Conservation (phyloP, 1,139 yeast genomes). For the Zygoascus sp. region DNA sequence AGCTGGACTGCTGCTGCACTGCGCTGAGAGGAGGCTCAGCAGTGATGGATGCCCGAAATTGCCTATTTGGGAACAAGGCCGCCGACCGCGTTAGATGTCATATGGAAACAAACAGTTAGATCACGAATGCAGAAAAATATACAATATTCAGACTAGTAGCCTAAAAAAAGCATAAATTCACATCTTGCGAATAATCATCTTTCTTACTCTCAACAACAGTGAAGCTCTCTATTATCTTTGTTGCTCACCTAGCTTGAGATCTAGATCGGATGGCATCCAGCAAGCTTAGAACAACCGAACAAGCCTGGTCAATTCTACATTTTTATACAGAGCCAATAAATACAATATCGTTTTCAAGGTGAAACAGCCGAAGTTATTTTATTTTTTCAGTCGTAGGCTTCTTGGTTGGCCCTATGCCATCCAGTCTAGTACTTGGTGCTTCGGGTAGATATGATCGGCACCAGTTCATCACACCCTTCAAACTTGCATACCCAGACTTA, state of each 20-base stretch:
- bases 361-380: too few species aligned
- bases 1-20: too few species aligned
- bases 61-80: not conserved
- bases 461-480: constrained; percentile 66
- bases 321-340: not conserved
- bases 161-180: not conserved
- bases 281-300: constrained; percentile 10
- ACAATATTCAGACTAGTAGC: not conserved
- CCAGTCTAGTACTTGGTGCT: constrained; percentile 59
- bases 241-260: too few species aligned
- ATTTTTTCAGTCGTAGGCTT: too few species aligned
- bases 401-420: constrained; percentile 47
- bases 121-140: not conserved
- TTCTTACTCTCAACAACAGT: not conserved
- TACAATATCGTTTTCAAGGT: not conserved
- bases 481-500: constrained; percentile 62
- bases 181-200: not conserved
- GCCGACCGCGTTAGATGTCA: too few species aligned
- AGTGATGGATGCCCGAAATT: too few species aligned
- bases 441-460: constrained; percentile 88
- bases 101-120: not conserved
- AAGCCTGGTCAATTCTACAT: not conserved
- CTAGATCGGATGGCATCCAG: too few species aligned
- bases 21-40: too few species aligned
- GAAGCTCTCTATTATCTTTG: constrained; percentile 5